Base-by-base conservation (phyloP, 345 rosid species). In the Citrus maxima region DNA sequence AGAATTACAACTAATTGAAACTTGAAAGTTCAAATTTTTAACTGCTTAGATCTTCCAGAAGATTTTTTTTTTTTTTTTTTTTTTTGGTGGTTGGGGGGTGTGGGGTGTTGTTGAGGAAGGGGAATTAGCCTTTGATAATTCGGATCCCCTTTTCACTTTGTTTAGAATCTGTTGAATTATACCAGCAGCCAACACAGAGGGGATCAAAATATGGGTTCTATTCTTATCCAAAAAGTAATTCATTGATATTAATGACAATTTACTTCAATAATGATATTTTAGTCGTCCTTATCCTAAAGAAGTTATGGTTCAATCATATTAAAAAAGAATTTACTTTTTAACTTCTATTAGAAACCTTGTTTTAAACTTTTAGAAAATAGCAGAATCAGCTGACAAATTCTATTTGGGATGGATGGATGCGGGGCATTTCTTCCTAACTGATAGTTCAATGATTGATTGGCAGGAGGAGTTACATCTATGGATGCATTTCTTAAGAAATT, bases 391-490 rank as follows among this genome's bases (percentile, higher is more conserved):
- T 67, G 10, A 35, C 25, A 67, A 35, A 67, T 21, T 68, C n/a
- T 38, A 38, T 4, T 4, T 68, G 55, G 0, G 24, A 49, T 35
- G 28, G 38, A 14, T 37, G 6, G 5, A n/a, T 6, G 5, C n/a
- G 1, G 4, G 16, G 18, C 7, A 54, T 1, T 58, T 6, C 51
- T 74, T n/a, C 4, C 22, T 56, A 13, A 56, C 12, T 42, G 22
- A 42, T 18, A 12, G 35, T 77, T 76, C 14, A 24, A 68, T 68
- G 46, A 72, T 76, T 66, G 25, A 72, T 76, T 66, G 25, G 67
- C 93, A 93, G 97, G 98, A 63, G 98, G 99, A 60, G 98, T 94
- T 58, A 91, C 97, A 49, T 91, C 97, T 8, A 91, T 88, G 94
- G 90, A 96, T 84, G 91, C 79, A 49, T 96, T 96, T 78, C 99